Conservation (phyloP, 768 basidiomycete species). For the Lentinula edodes region DNA sequence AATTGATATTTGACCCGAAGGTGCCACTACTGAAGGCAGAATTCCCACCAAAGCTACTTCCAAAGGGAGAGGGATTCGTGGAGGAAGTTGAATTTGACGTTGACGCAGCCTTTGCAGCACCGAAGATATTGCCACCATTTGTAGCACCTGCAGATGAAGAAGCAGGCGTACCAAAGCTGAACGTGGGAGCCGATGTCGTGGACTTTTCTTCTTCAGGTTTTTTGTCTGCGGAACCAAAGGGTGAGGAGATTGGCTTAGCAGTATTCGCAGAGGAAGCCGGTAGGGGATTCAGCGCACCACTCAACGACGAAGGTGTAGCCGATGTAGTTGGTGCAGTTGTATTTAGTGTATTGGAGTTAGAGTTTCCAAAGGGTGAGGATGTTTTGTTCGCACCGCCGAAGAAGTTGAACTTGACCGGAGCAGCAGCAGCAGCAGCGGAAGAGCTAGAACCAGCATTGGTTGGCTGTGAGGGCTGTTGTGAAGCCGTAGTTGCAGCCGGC, state of each 20-base stretch:
- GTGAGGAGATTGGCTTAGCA: neutral
- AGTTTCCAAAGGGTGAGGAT: neutral
- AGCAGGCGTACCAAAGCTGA: conserved; percentile 4
- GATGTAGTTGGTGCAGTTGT: conserved; percentile 8
- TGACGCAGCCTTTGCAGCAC: neutral
- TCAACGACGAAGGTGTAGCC: conserved; percentile 14
- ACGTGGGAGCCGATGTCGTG: neutral
- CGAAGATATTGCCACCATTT: neutral
- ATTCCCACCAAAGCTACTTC: neutral
- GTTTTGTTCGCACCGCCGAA: conserved; percentile 16
- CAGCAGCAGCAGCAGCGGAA: conserved; percentile 16
- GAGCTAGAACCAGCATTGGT: conserved; percentile 9
- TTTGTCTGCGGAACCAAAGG: neutral
- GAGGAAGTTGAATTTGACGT: neutral
- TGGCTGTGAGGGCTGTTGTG: conserved; percentile 16
- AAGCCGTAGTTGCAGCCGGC: conserved; percentile 4
- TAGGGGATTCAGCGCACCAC: conserved; percentile 13
- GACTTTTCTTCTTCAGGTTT: neutral
- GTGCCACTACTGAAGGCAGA: neutral
- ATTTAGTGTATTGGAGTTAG: neutral
- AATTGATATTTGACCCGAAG: neutral
- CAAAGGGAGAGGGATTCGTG: neutral
- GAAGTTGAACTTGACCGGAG: conserved; percentile 33
- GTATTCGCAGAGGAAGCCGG: conserved; percentile 10
- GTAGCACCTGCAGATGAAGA: neutral